phyloP scores from a whole-genome alignment of 192 early-diverging fungal species.

The Coemansia sp. region DNA sequence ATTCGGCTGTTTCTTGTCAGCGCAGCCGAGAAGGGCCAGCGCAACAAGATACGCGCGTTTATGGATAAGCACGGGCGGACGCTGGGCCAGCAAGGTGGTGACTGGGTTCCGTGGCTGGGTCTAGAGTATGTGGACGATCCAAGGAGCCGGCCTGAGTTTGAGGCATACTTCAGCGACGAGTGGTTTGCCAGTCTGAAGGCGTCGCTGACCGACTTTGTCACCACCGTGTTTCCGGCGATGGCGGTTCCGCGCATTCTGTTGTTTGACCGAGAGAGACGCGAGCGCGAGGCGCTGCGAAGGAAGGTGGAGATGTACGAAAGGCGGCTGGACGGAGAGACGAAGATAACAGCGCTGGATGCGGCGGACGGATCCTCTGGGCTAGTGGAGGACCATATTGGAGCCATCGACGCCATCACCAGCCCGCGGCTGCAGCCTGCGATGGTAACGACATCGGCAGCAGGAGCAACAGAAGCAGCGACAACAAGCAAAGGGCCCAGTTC shows the following conservation, averaged over 20 bases:
- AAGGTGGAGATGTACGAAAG: constrained; percentile 35
- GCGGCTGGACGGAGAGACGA: constrained; percentile 40
- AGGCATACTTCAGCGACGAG: constrained; percentile 47
- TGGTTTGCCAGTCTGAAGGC: constrained; percentile 39
- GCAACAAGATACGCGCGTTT: constrained; percentile 27
- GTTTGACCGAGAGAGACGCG: constrained; percentile 46
- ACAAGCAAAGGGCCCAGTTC: not conserved
- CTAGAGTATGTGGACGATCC: constrained; percentile 50
- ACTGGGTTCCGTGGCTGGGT: constrained; percentile 56
- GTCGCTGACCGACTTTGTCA: constrained; percentile 47
- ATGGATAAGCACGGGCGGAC: constrained; percentile 35
- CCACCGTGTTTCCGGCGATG: constrained; percentile 53
- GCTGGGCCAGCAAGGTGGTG: constrained; percentile 51
- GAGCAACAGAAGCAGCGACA: not conserved
- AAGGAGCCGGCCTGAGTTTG: constrained; percentile 39
- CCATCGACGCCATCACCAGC: constrained; percentile 14
- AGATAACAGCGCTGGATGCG: constrained; percentile 28
- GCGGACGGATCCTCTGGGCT: constrained; percentile 16
- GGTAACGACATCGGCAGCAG: not conserved
- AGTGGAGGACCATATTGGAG: constrained; percentile 51
- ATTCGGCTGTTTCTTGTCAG: constrained; percentile 50
- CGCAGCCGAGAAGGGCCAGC: constrained; percentile 23
- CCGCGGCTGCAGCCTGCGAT: constrained; percentile 12
- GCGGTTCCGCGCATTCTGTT: constrained; percentile 54
- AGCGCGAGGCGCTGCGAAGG: constrained; percentile 31